Evolutionary conservation across 2,329 filamentous ascomycete genomes (phyloP).

Genomic region (Pseudogymnoascus verrucosus): DNA sequence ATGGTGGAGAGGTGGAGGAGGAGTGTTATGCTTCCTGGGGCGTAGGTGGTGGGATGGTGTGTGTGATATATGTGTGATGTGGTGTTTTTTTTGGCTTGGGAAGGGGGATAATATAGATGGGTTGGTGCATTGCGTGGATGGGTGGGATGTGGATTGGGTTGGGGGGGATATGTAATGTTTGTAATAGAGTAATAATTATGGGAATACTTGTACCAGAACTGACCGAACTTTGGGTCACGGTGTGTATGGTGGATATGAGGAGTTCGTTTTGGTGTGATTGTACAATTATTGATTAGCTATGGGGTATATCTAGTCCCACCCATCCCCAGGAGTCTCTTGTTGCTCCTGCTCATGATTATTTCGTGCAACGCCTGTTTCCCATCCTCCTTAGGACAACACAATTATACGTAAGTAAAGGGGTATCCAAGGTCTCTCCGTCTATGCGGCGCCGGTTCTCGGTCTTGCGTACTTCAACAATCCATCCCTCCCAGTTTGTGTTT

Average conservation of each 20-base stretch:
- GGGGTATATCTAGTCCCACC: background rate
- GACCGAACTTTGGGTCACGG: background rate
- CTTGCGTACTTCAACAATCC: background rate
- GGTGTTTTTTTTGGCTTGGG: background rate
- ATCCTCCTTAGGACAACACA: background rate
- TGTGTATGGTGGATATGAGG: background rate
- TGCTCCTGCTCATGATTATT: background rate
- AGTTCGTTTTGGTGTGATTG: background rate
- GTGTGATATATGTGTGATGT: background rate
- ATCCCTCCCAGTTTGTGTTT: background rate
- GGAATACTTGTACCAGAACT: background rate
- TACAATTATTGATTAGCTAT: background rate
- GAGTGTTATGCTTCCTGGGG: conserved; percentile 22
- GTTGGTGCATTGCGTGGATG: background rate
- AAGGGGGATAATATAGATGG: background rate
- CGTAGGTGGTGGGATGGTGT: background rate
- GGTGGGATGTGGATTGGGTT: background rate
- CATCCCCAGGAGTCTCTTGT: background rate
- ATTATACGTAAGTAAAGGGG: background rate
- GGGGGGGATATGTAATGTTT: background rate
- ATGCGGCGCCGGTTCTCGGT: background rate
- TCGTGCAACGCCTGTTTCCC: background rate
- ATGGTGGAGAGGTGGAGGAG: conserved; percentile 31
- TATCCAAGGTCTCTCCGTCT: background rate
- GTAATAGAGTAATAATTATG: conserved; percentile 1